Evolutionary conservation across 495 filamentous ascomycete genomes (phyloP), one percentile per base, ranked within the genome.

Genomic region (Penicillium silybi): DNA sequence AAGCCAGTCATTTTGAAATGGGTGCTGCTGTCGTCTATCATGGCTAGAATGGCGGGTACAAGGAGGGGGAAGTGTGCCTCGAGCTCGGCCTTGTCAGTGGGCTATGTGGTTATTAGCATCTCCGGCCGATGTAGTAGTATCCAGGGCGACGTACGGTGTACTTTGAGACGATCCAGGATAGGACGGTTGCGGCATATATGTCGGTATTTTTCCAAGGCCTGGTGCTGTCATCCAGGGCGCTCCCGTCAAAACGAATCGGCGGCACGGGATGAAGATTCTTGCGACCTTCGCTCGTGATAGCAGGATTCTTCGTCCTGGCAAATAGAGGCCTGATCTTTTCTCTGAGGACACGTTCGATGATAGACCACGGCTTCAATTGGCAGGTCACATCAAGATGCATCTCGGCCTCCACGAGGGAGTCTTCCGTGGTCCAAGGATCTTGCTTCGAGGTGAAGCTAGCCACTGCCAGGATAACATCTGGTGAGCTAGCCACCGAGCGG

Each of bases 171-270:
- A 79, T 73, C 89, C 89, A 95, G 13, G 71, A 66, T 32, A 95
- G 72, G 2, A 87, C 75, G 0, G 86, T 75, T 1, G 87, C 68
- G 3, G 83, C 76, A 49, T 85, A 83, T 13, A 80, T 67, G 46
- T 82, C 75, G 1, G 69, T 68, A 47, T 76, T 80, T 59, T 90
- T 92, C 90, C 90, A 96, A 3, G 87, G 87, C 65, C 86, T 89
- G 0, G 53, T 57, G 9, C 67, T 67, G 3, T 71, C 72, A 52
- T 81, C 78, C 40, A 76, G 56, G 6, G 75, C 53, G 26, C 75
- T 80, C 25, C 66, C 55, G 38, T 78, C 74, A 25, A 73, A 75
- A 0, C 70, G 62, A 45, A 52, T 69, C 54, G 53, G 63, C 56
- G 63, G 70, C 48, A 69, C 52, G 13, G 78, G 73, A 50, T 82